phyloP scores from a whole-genome alignment of 2,329 filamentous ascomycete species.

The Fonsecaea monophora region DNA sequence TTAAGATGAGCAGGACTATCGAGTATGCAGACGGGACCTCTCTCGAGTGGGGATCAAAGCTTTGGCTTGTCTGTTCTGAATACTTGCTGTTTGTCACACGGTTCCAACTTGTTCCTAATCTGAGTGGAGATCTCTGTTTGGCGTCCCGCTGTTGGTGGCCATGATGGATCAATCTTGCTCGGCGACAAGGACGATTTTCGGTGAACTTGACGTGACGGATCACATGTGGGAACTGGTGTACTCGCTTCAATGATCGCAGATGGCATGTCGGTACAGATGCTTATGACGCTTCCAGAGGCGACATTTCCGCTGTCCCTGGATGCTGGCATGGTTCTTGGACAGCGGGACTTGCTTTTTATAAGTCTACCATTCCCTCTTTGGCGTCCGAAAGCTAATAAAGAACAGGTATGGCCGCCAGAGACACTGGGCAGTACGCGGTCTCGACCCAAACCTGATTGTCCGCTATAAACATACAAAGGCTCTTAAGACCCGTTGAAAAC shows the following conservation, averaged over 20 bases:
- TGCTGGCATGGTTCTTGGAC: slow-evolving; percentile 33
- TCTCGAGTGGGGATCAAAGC: slow-evolving; percentile 93
- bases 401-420: not conserved
- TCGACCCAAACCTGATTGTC: not conserved
- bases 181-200: slow-evolving; percentile 34
- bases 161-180: slow-evolving; percentile 23
- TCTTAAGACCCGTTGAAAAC: too few species aligned
- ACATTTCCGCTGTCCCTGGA: slow-evolving; percentile 29
- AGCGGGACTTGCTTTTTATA: slow-evolving; percentile 39
- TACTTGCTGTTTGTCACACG: slow-evolving; percentile 41
- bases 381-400: slow-evolving; percentile 28
- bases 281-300: slow-evolving; percentile 8
- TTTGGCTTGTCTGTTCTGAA: slow-evolving; percentile 78
- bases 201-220: slow-evolving; percentile 36
- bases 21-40: slow-evolving; percentile 71
- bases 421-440: not conserved
- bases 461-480: too few species aligned
- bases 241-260: slow-evolving; percentile 13
- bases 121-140: slow-evolving; percentile 28
- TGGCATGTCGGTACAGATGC: slow-evolving; percentile 19
- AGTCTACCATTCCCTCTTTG: slow-evolving; percentile 25
- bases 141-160: slow-evolving; percentile 24
- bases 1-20: slow-evolving; percentile 32
- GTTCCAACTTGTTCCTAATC: slow-evolving; percentile 2
- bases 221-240: slow-evolving; percentile 19